Evolutionary conservation across 2,329 filamentous ascomycete genomes (phyloP), one percentile per base, ranked within the genome.

Genomic region (Xylariaceae sp.): DNA sequence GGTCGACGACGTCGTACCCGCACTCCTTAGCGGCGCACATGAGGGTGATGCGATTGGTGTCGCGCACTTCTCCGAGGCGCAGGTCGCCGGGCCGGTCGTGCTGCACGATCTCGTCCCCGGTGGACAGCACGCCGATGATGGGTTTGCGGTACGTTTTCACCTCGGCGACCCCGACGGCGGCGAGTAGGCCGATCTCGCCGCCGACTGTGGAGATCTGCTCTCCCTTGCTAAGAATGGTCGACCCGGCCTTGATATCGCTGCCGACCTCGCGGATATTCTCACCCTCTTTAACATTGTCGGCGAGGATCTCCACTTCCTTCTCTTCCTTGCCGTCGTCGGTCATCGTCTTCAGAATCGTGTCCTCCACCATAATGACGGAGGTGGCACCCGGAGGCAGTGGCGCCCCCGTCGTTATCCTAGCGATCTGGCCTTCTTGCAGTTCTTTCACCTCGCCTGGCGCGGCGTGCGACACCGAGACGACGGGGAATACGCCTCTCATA

Each of bases 341-440:
- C 73, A 85, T 86, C 1, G 84, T 87, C 57, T 83, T 85, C 3
- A 99, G 78, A 0, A 87, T 75, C 0, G 95, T 99, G 68, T 97
- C 95, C 75, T 99, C 95, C 0, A 99, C 95, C 91, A 96, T 98
- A 45, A 97, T 88, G 4, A 99, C 93, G 0, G 93, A 89, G 21
- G 91, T 96, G 1, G 95, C 91, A 0, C 93, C 91, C 0, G 87
- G 87, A 1, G 95, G 95, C 0, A 99, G 77, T 10, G 95, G 93
- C 5, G 95, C 95, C 0, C 95, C 95, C 0, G 95, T 99, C 0
- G 95, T 99, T 65, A 99, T 96, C 45, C 95, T 83, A 0, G 93
- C 89, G 50, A 98, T 88, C 61, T 92, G 82, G 0, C 93, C 92
- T 32, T 84, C 79, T 51, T 87, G 80, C 2, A 97, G 76, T 1